Base-by-base conservation (phyloP, 1,284 basidiomycete genomes). In the Tilletia walkeri region DNA sequence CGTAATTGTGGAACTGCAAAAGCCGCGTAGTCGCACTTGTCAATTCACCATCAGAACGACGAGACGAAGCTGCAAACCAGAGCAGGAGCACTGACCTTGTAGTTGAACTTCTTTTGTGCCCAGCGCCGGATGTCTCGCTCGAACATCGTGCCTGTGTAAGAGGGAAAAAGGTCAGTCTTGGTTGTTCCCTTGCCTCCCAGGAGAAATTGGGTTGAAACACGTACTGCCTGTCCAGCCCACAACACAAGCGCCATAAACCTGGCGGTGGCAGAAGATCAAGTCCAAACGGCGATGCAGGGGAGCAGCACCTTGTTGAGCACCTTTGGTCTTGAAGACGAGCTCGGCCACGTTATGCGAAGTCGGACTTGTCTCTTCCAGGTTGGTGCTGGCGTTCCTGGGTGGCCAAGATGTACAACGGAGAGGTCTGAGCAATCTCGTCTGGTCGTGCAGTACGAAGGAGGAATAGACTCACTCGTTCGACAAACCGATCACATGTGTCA, bases 81-180 rank as follows among this genome's bases (percentile, higher is more conserved):
- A 18, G 50, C 7, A 18, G 7, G 20, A 53, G 59, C 3, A 39
- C 59, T 38, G 36, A 63, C 59, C 59, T 63, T 63, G 5, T 67
- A 75, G 72, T 67, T 78, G 3, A 76, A 75, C 49, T 74, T 71
- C 39, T 53, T 70, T 41, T 72, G 69, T 2, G 76, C 73, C 72
- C 73, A 74, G 14, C 76, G n/a, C 4, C 78, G 49, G 1, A 80
- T 65, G 54, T 80, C 78, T n/a, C 75, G 59, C 69, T 80, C 78
- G 48, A 80, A 80, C 9, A 72, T 72, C 66, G 71, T 36, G 39
- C 59, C 59, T 63, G 59, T 4, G 34, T 14, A 34, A 12, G 12
- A 5, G 20, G n/a, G 54, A 12, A 18, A 6, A 34, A 39, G 59
- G 34, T 10, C 30, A 53, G 50, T 53, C n/a, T 53, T 4, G n/a